Percentiles rank a stretch among this genome's conserved stretches.
These are phyloP conservation scores for Przewalskia tangutica DNA, from an alignment of 257 asterid genomes.

Conservation along the genomic window DNA sequence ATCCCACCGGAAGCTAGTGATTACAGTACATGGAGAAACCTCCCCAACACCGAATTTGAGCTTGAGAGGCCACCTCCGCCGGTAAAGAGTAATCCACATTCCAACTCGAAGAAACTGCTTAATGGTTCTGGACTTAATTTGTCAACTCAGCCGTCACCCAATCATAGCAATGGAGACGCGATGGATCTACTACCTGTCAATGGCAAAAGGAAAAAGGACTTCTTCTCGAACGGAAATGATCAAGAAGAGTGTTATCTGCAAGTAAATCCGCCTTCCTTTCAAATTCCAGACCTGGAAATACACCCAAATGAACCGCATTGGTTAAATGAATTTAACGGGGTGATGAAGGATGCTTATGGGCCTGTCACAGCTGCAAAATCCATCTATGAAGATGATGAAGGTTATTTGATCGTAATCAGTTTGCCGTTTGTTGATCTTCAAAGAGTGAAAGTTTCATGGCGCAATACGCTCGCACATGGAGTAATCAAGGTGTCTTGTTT, in stretches of 20 bases:
- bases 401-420: constrained; percentile 53
- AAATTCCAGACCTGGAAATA: constrained; percentile 34
- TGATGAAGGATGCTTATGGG: constrained; percentile 40
- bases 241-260: constrained; percentile 28
- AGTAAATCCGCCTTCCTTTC: constrained; percentile 20
- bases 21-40: constrained; percentile 55
- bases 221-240: constrained; percentile 33
- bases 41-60: constrained; percentile 58
- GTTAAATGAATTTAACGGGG: constrained; percentile 55
- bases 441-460: constrained; percentile 61
- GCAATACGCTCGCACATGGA: constrained; percentile 64
- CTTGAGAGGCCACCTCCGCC: constrained; percentile 38
- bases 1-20: constrained; percentile 59
- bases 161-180: constrained; percentile 28
- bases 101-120: constrained; percentile 45
- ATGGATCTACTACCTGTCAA: constrained; percentile 42
- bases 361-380: constrained; percentile 71
- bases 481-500: constrained; percentile 62
- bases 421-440: constrained; percentile 62
- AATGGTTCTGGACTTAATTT: constrained; percentile 54
- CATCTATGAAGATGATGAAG: constrained; percentile 58
- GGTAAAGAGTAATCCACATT: constrained; percentile 26
- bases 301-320: constrained; percentile 45
- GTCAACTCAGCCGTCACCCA: constrained; percentile 33
- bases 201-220: constrained; percentile 53